These are phyloP conservation scores for Lathyrus aphaca DNA, from an alignment of 306 rosid genomes.

Conservation along the genomic window DNA sequence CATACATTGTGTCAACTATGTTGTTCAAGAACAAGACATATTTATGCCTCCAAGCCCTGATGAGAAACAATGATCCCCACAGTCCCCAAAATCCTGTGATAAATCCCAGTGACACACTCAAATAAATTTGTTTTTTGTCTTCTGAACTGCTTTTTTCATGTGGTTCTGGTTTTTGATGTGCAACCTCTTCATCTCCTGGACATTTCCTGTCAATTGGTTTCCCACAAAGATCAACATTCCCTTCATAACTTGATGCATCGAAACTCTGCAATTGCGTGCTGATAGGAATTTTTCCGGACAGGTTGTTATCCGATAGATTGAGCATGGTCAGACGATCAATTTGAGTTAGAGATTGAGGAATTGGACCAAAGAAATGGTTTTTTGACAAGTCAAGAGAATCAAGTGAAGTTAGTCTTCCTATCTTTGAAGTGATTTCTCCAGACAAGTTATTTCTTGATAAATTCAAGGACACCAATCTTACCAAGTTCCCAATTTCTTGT, in stretches of 20 bases:
- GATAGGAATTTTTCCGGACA: constrained; percentile 9
- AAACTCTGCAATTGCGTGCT: constrained; percentile 4
- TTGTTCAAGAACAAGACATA: constrained; percentile 15
- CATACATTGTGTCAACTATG: no score
- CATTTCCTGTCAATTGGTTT: constrained; percentile 23
- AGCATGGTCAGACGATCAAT: background rate
- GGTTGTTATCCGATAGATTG: background rate
- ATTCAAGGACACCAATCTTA: constrained; percentile 10
- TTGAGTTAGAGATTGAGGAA: constrained; percentile 8
- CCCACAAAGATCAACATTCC: constrained; percentile 18
- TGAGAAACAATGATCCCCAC: constrained; percentile 12
- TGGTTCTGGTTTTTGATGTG: background rate
- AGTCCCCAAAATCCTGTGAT: constrained; percentile 29
- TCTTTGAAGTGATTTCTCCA: constrained; percentile 15
- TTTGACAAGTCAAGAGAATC: constrained; percentile 26
- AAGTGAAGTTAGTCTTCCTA: constrained; percentile 18
- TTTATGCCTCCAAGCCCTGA: background rate
- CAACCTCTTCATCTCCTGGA: background rate
- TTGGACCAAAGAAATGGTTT: constrained; percentile 4
- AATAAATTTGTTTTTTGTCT: background rate
- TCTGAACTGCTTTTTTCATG: background rate
- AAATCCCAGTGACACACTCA: constrained; percentile 31
- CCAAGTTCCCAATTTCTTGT: background rate
- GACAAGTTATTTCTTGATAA: constrained; percentile 10
- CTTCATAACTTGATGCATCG: background rate